These are phyloP conservation scores for Fagopyrum tataricum DNA, from an alignment of 148 eudicot genomes.

Conservation along the genomic window DNA sequence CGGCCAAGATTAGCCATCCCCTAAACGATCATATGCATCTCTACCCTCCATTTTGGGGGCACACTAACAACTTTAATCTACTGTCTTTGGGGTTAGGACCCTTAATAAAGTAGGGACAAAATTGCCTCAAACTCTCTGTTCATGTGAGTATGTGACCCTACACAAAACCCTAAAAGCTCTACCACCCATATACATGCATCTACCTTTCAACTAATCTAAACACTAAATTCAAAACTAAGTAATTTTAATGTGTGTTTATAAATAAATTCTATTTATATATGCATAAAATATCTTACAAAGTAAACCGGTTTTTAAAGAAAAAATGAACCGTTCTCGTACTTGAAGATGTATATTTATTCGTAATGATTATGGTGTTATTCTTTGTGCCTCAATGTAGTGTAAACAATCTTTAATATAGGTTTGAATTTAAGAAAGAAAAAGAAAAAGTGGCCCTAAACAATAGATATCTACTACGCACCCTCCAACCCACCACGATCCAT, in stretches of 20 bases:
- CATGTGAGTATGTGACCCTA: neutral
- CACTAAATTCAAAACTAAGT: neutral
- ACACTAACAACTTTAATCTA: too few species aligned
- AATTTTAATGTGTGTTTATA: neutral
- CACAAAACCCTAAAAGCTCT: slow-evolving; percentile 9
- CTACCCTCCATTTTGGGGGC: neutral
- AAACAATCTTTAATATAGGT: neutral
- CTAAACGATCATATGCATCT: neutral
- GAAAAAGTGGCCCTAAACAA: neutral
- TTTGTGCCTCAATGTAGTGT: neutral
- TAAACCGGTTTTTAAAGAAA: too few species aligned
- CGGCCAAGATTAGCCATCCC: neutral
- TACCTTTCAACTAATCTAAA: neutral
- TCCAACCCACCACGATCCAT: slow-evolving; percentile 4
- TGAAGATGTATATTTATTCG: too few species aligned
- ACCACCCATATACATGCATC: neutral
- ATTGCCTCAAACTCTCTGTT: neutral
- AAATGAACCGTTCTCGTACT: too few species aligned
- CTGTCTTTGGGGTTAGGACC: neutral
- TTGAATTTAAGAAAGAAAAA: neutral
- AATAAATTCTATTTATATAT: too few species aligned
- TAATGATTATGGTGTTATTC: neutral
- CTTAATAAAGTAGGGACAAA: neutral
- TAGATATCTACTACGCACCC: neutral
- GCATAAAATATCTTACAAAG: neutral